phyloP scores from a whole-genome alignment of 768 basidiomycete genomes.

The Mycena epipterygia region DNA sequence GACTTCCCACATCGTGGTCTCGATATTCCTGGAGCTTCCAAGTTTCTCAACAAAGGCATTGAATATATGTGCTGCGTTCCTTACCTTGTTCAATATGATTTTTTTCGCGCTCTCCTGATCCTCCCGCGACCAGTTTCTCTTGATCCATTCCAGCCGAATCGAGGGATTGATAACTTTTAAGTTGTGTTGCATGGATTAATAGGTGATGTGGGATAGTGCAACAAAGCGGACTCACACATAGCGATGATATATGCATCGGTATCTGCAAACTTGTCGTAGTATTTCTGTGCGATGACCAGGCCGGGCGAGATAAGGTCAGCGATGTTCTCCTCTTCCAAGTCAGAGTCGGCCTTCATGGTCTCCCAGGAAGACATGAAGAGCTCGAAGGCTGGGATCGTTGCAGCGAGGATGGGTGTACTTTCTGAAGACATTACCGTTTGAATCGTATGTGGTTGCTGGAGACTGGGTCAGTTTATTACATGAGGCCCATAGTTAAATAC shows the following conservation, averaged over 20 bases:
- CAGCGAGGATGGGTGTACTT: too few species aligned
- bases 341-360: neutral
- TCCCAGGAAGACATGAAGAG: neutral
- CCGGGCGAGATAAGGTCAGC: neutral
- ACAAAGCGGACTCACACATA: too few species aligned
- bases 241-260: neutral
- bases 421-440: slow-evolving; percentile 1
- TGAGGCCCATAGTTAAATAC: neutral
- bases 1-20: neutral
- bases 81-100: too few species aligned
- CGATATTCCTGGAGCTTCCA: too few species aligned
- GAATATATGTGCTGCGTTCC: too few species aligned
- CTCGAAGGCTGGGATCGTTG: slow-evolving; percentile 10
- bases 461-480: neutral
- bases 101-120: too few species aligned
- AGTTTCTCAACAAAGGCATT: too few species aligned
- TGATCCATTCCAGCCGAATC: too few species aligned
- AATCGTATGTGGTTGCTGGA: slow-evolving; percentile 9
- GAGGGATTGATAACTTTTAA: too few species aligned
- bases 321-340: neutral
- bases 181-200: too few species aligned
- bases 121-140: too few species aligned
- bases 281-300: neutral
- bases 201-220: too few species aligned
- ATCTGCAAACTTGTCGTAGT: neutral